phyloP scores from a whole-genome alignment of 768 basidiomycete species.

The Pleurotus salmoneostramineus region DNA sequence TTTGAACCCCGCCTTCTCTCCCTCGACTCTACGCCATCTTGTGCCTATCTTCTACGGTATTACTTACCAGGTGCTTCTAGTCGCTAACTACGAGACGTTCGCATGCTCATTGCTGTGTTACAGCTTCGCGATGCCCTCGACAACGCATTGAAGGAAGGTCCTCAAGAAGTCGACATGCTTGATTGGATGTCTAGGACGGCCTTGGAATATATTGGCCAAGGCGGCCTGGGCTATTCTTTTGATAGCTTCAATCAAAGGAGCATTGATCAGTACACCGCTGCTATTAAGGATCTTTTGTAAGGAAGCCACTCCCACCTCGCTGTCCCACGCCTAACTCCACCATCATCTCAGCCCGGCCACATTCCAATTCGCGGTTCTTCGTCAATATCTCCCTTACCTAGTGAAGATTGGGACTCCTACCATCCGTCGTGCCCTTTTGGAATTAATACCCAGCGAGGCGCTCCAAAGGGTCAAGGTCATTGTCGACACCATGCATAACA shows the following conservation, averaged over 20 bases:
- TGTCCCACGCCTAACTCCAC: background rate
- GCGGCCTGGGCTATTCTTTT: slow-evolving; percentile 42
- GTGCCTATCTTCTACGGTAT: slow-evolving; percentile 31
- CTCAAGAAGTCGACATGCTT: slow-evolving; percentile 30
- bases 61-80: slow-evolving; percentile 18
- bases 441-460: slow-evolving; percentile 25
- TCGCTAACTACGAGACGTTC: background rate
- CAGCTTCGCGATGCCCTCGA: slow-evolving; percentile 23
- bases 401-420: slow-evolving; percentile 20
- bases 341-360: slow-evolving; percentile 12
- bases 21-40: slow-evolving; percentile 32
- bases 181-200: slow-evolving; percentile 37
- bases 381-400: slow-evolving; percentile 13
- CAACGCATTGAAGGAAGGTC: slow-evolving; percentile 20
- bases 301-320: slow-evolving; percentile 8
- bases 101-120: background rate
- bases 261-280: slow-evolving; percentile 25
- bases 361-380: slow-evolving; percentile 12
- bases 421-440: slow-evolving; percentile 28
- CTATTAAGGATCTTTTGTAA: slow-evolving; percentile 28
- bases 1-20: slow-evolving; percentile 41
- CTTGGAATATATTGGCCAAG: slow-evolving; percentile 45
- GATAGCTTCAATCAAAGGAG: slow-evolving; percentile 30
- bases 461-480: slow-evolving; percentile 29
- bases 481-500: slow-evolving; percentile 28